phyloP scores from a whole-genome alignment of 805 yeast genomes.

The Sugiyamaella qingdaonensis region DNA sequence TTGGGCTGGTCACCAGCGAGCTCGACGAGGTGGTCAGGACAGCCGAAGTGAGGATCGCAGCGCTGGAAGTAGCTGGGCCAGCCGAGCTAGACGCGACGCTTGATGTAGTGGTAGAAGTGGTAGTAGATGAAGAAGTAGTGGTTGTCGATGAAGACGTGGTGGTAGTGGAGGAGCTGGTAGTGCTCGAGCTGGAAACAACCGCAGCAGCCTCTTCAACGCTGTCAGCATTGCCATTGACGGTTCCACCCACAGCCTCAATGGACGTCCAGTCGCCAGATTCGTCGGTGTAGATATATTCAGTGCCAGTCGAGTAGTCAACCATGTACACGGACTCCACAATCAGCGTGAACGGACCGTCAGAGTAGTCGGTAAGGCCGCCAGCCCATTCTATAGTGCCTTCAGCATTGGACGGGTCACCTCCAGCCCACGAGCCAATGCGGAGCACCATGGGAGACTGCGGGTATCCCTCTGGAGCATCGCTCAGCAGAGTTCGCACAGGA shows the following conservation, averaged over 20 bases:
- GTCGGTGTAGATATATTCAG: slow-evolving; percentile 40
- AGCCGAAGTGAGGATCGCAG: neutral
- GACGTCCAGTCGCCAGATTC: slow-evolving; percentile 38
- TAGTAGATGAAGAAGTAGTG: neutral
- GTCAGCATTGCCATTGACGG: slow-evolving; percentile 48
- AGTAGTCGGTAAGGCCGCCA: slow-evolving; percentile 55
- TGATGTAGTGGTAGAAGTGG: neutral
- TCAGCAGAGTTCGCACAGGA: slow-evolving; percentile 57
- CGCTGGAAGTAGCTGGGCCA: neutral
- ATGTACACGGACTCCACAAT: slow-evolving; percentile 54
- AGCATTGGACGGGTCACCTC: slow-evolving; percentile 45
- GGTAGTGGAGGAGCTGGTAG: neutral
- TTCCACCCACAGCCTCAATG: slow-evolving; percentile 40
- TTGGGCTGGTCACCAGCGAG: neutral
- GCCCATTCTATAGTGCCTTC: slow-evolving; percentile 71
- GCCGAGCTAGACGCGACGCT: neutral
- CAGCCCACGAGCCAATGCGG: slow-evolving; percentile 55
- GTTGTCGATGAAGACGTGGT: slow-evolving; percentile 2
- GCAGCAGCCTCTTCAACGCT: neutral
- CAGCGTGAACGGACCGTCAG: slow-evolving; percentile 52
- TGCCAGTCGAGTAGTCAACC: slow-evolving; percentile 52
- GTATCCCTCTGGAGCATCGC: slow-evolving; percentile 58
- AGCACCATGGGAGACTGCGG: slow-evolving; percentile 89
- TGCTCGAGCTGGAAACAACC: slow-evolving; percentile 16
- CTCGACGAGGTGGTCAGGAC: neutral